Percentiles rank a stretch among this genome's conserved stretches.
Evolutionary conservation across 768 basidiomycete species (phyloP).

Genomic region (Hirschioporus abietinus): DNA sequence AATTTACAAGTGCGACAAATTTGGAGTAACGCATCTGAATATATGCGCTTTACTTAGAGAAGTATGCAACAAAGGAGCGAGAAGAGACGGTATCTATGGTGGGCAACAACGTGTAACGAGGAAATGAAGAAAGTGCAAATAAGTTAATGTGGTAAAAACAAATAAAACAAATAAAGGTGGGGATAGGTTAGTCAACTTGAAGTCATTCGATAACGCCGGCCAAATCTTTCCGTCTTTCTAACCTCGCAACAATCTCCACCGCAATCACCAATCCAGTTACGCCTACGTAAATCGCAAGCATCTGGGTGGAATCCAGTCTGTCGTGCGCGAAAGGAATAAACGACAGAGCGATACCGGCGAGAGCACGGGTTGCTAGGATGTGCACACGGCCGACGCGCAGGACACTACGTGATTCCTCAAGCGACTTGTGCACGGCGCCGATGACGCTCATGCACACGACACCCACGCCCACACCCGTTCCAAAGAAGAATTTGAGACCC

Average conservation of each 20-base stretch:
- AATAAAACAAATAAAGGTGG: too few species aligned
- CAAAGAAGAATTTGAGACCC: constrained; percentile 21
- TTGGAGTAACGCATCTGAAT: too few species aligned
- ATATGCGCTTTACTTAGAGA: too few species aligned
- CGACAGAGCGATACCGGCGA: background rate
- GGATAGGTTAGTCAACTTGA: background rate
- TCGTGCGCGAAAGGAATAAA: background rate
- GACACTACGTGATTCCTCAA: constrained; percentile 7
- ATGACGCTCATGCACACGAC: constrained; percentile 17
- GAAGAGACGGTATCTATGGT: too few species aligned
- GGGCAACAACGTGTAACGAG: too few species aligned
- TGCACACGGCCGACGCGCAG: background rate
- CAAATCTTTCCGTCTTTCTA: background rate
- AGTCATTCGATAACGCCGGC: background rate
- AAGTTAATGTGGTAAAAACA: background rate
- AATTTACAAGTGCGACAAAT: too few species aligned
- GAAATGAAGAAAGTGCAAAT: background rate
- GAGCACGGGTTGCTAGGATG: background rate
- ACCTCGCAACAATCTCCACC: constrained; percentile 2
- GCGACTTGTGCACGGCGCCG: constrained; percentile 17
- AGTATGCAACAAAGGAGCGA: too few species aligned
- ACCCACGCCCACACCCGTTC: constrained; percentile 18
- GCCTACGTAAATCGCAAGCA: background rate
- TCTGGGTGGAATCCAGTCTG: background rate
- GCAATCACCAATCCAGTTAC: constrained; percentile 1